Base-by-base conservation (phyloP, 371 early-diverging fungal species). In the Lichtheimia ornata region DNA sequence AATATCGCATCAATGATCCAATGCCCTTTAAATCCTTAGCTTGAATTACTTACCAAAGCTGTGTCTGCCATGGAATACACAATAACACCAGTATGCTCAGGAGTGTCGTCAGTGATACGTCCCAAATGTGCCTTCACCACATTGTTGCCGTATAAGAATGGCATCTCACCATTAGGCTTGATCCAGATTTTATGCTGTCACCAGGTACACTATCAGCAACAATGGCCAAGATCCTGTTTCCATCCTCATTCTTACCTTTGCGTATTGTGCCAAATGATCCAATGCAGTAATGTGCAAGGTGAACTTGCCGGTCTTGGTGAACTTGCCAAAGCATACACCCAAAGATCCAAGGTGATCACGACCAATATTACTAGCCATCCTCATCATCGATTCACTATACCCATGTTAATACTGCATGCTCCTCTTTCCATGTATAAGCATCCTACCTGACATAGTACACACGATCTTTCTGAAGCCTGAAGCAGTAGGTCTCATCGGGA, bases 161-260 rank as follows among this genome's bases (percentile, higher is more conserved):
- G 94, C 99, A 98, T 99, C 78, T 99, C 99, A 61, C 99, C 99
- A 72, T 92, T 96, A 43, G 95, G 94, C 80, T 99, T 99, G 56
- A 99, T 91, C 98, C 99, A 99, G 47, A 99, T 91, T 53, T 77
- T 81, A 59, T 81, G 67, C 80, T 75, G 59, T 11, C 40, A 28
- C 28, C 28, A 4, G 7, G 11, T 17, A n/a, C 44, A 18, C 3
- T 17, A 51, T 27, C 20, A 50, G 15, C 17, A 51, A 52, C 17
- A 51, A 52, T 28, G 28, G 9, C 11, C 35, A 35, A 35, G 11
- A 24, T 2, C 22, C 22, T 1, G 22, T 43, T 35, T 30, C 0
- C 9, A 27, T 50, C 25, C 42, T 27, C 7, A 0, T 14, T 49
- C 5, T 28, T 83, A 91, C 92, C 84, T 91, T 91, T 22, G 98